These are phyloP conservation scores for Grigorovia transvaalensis DNA, from an alignment of 805 yeast genomes.

Conservation along the genomic window DNA sequence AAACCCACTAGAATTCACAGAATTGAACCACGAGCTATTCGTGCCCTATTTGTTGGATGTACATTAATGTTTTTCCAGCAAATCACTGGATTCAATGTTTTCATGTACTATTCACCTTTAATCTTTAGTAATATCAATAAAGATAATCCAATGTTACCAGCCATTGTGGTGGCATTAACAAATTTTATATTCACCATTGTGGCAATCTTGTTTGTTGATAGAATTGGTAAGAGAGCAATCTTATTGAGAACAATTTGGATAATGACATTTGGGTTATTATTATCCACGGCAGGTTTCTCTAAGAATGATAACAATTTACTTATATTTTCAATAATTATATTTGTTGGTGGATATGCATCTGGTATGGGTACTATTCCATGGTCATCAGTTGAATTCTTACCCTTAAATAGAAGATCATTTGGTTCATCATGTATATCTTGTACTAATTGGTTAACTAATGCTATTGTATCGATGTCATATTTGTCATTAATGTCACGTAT, in stretches of 20 bases:
- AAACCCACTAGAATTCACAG: conserved; percentile 6
- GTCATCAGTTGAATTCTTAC: conserved; percentile 37
- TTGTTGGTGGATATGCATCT: conserved; percentile 34
- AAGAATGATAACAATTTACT: conserved; percentile 13
- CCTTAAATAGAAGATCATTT: conserved; percentile 32
- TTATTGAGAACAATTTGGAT: conserved; percentile 35
- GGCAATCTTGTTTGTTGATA: conserved; percentile 41
- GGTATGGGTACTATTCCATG: conserved; percentile 39
- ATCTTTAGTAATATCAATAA: conserved; percentile 39
- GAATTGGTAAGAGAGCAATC: conserved; percentile 37
- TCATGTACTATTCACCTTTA: conserved; percentile 52
- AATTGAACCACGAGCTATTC: conserved; percentile 27
- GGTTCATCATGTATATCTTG: conserved; percentile 36
- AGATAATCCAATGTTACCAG: conserved; percentile 38
- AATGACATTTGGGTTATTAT: conserved; percentile 29
- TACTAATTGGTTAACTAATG: conserved; percentile 34
- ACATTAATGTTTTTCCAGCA: conserved; percentile 49
- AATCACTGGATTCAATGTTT: conserved; percentile 51
- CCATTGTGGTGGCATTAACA: conserved; percentile 43
- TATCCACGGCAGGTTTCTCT: conserved; percentile 26
- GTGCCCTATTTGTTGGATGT: conserved; percentile 39
- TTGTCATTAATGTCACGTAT: conserved; percentile 25
- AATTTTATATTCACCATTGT: conserved; percentile 47
- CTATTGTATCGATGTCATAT: conserved; percentile 30
- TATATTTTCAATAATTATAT: conserved; percentile 26